A percentile compares a stretch with the other conserved stretches of the same genome.
These are phyloP conservation scores for Willaertia magna DNA, from an alignment of 208 protist species.

Conservation along the genomic window DNA sequence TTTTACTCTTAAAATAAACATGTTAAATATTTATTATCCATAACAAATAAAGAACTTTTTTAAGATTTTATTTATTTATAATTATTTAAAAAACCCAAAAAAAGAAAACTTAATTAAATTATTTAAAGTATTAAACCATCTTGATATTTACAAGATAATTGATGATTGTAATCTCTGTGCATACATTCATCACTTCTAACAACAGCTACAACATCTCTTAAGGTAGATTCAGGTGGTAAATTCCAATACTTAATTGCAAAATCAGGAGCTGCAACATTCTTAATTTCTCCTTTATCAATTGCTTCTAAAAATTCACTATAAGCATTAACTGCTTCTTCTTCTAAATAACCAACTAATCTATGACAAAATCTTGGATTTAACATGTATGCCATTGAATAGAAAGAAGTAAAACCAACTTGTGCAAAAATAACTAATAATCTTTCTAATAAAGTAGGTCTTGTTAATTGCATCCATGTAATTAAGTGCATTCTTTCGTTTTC, in stretches of 20 bases:
- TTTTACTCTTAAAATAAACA: no score
- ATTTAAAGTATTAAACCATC: constrained; percentile 9
- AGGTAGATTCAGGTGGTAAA: constrained; percentile 37
- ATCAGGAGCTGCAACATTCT: constrained; percentile 37
- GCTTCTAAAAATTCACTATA: constrained; percentile 37
- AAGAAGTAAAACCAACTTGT: constrained; percentile 48
- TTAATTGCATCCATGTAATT: constrained; percentile 51
- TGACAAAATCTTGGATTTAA: constrained; percentile 36
- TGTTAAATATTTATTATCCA: no score
- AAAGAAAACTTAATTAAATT: no score
- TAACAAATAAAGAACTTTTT: no score
- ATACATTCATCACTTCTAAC: constrained; percentile 60
- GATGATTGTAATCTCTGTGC: constrained; percentile 67
- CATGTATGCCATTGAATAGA: constrained; percentile 44
- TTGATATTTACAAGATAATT: constrained; percentile 28
- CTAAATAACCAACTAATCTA: constrained; percentile 47
- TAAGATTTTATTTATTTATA: no score
- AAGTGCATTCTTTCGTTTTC: constrained; percentile 86
- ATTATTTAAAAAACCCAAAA: no score
- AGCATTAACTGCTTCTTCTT: constrained; percentile 44
- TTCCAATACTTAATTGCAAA: constrained; percentile 62
- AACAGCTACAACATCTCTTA: constrained; percentile 50
- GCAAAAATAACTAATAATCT: constrained; percentile 32
- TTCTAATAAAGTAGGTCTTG: constrained; percentile 36
- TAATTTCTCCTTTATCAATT: constrained; percentile 27